Evolutionary conservation across 768 basidiomycete species (phyloP).

Genomic region (Leucocoprinus leucothites): DNA sequence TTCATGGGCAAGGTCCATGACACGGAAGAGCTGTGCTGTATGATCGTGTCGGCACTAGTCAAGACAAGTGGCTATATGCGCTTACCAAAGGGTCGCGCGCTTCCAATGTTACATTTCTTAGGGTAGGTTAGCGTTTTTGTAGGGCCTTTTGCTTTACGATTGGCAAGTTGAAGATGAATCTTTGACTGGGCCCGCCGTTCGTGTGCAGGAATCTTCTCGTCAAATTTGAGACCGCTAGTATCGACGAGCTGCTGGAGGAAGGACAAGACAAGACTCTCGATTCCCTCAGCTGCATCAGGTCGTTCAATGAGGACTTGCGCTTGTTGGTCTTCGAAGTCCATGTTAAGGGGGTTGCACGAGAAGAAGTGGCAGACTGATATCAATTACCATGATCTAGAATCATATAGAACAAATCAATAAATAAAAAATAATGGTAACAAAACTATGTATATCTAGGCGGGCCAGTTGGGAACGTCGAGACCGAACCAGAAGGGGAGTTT

Average conservation of each 20-base stretch:
- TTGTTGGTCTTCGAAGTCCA: not conserved
- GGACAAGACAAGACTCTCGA: constrained; percentile 33
- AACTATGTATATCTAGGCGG: constrained; percentile 6
- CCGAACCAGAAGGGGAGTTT: constrained; percentile 66
- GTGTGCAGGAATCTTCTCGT: constrained; percentile 4
- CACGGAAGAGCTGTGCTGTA: constrained; percentile 65
- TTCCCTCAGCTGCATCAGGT: constrained; percentile 14
- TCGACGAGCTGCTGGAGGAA: constrained; percentile 34
- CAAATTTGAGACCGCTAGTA: constrained; percentile 9
- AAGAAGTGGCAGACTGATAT: not conserved
- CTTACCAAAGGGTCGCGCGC: constrained; percentile 37
- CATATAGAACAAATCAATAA: constrained; percentile 4
- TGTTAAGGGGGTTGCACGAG: not conserved
- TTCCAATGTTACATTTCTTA: constrained; percentile 31
- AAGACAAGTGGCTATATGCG: constrained; percentile 7
- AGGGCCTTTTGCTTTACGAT: constrained; percentile 25
- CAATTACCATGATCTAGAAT: not conserved
- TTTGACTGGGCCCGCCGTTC: constrained; percentile 18
- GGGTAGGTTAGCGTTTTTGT: constrained; percentile 30
- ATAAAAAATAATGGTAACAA: constrained; percentile 3
- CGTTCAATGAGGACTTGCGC: not conserved
- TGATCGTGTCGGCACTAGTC: not conserved
- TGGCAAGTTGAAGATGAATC: constrained; percentile 31
- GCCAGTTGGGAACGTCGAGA: constrained; percentile 37
- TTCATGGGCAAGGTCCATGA: constrained; percentile 69